Base-by-base conservation (phyloP, 768 basidiomycete species). In the Mycena epipterygia region DNA sequence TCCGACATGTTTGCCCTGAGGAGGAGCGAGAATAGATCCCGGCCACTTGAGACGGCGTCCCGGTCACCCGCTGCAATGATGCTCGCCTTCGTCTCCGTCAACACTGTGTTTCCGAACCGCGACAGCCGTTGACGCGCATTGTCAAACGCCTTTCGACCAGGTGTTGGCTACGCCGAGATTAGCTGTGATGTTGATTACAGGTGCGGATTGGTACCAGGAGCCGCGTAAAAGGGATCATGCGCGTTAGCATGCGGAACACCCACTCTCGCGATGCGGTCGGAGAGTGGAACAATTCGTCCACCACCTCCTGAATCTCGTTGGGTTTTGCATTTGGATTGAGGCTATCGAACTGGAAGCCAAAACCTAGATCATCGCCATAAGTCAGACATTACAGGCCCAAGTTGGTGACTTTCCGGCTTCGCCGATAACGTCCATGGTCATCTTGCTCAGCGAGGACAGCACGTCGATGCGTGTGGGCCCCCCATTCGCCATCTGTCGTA, bases 1-100 rank as follows among this genome's bases (percentile, higher is more conserved):
- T 84, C 84, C 0, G 83, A 84, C 82, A 88, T 81, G 73, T 89
- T 89, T 7, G 88, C 87, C 59, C 79, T 81, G 64, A 88, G 78
- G 7, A 89, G 76, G 19, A 87, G 71, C 8, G 82, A 84, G n/a
- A 89, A 75, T 7, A 89, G 64, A 76, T 89, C 88, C 6, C 85
- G 82, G 12, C 82, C 81, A 1, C 70, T 72, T 1, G 81, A 53
- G 14, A 53, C 72, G 19, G 77, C 76, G 65, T 82, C 84, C 1
- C 27, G 23, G 3, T 42, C 64, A 0, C 51, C 64, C 1, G 41
- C 35, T 2, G 52, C 39, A 9, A 19, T 51, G 5, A 64, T 46
- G 3, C 25, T 46, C 2, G 58, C 58, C 37, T 72, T 68, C 0
- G 52, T 46, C 1, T 64, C 58, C 12, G 30, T 19, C 27, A 72